A percentile compares a stretch with the other conserved stretches of the same genome.
Evolutionary conservation across 495 filamentous ascomycete genomes (phyloP).

Genomic region (Hypoxylon crocopeplum): DNA sequence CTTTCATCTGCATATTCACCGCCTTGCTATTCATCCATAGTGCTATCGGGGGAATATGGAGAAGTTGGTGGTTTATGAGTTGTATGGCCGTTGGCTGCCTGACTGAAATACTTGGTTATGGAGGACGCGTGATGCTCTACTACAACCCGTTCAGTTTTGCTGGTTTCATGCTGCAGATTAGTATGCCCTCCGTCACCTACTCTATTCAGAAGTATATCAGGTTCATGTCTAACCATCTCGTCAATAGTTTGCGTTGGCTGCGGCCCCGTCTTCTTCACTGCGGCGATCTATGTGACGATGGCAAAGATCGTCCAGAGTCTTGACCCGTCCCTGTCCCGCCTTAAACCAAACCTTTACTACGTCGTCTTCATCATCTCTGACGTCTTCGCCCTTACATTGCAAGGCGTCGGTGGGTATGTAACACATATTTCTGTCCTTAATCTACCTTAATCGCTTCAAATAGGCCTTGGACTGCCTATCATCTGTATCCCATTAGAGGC

Average conservation of each 20-base stretch:
- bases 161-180: constrained; percentile 59
- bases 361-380: constrained; percentile 63
- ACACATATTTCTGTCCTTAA: too few relatives aligned
- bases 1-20: constrained; percentile 37
- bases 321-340: constrained; percentile 55
- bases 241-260: constrained; percentile 60
- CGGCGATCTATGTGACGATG: constrained; percentile 66
- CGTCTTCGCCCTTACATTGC: constrained; percentile 56
- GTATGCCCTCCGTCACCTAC: constrained; percentile 25
- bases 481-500: too few relatives aligned
- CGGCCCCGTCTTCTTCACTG: constrained; percentile 63
- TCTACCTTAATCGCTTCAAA: too few relatives aligned
- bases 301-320: constrained; percentile 55
- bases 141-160: constrained; percentile 55
- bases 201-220: too few relatives aligned
- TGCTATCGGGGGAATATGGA: constrained; percentile 47
- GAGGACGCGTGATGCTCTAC: constrained; percentile 54
- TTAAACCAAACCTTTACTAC: constrained; percentile 59
- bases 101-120: constrained; percentile 56
- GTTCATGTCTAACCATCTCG: too few relatives aligned
- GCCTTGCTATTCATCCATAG: constrained; percentile 35
- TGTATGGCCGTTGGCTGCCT: constrained; percentile 46
- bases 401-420: constrained; percentile 51
- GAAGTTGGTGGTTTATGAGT: constrained; percentile 48
- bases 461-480: too few relatives aligned